These are phyloP conservation scores for Rubus parviflorus DNA, from an alignment of 306 rosid genomes.

Conservation along the genomic window DNA sequence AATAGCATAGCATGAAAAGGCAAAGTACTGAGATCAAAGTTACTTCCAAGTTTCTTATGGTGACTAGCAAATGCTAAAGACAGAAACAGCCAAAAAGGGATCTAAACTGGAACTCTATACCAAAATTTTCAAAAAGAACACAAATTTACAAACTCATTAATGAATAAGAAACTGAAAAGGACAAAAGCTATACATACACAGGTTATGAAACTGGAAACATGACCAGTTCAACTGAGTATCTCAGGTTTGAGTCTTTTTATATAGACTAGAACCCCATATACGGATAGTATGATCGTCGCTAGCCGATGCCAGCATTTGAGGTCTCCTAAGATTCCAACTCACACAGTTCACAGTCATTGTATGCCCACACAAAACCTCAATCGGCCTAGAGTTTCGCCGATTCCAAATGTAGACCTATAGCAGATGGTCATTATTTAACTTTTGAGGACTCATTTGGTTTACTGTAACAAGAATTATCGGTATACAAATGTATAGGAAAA, in stretches of 20 bases:
- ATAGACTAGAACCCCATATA: slow-evolving; percentile 73
- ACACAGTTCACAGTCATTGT: slow-evolving; percentile 81
- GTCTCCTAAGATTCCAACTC: slow-evolving; percentile 87
- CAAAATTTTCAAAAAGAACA: slow-evolving; percentile 23
- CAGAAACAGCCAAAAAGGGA: background rate
- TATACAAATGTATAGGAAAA: background rate
- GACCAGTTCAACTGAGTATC: slow-evolving; percentile 34
- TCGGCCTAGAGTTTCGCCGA: slow-evolving; percentile 48
- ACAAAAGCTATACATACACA: slow-evolving; percentile 36
- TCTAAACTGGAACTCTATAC: slow-evolving; percentile 18
- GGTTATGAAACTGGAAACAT: slow-evolving; percentile 17
- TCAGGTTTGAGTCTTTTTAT: slow-evolving; percentile 26
- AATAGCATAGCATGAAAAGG: background rate
- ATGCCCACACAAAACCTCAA: slow-evolving; percentile 81
- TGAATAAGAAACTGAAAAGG: slow-evolving; percentile 23
- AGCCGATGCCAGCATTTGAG: slow-evolving; percentile 87
- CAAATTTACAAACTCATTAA: slow-evolving; percentile 48
- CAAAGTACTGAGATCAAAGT: background rate
- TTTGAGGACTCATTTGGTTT: slow-evolving; percentile 13
- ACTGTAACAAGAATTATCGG: background rate
- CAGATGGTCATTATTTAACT: slow-evolving; percentile 2
- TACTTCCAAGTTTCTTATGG: background rate
- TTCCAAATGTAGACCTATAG: slow-evolving; percentile 89
- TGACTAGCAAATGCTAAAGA: background rate
- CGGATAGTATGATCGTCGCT: slow-evolving; percentile 83